These are phyloP conservation scores for Lodderomyces theae DNA, from an alignment of 1,139 yeast genomes.

Conservation along the genomic window DNA sequence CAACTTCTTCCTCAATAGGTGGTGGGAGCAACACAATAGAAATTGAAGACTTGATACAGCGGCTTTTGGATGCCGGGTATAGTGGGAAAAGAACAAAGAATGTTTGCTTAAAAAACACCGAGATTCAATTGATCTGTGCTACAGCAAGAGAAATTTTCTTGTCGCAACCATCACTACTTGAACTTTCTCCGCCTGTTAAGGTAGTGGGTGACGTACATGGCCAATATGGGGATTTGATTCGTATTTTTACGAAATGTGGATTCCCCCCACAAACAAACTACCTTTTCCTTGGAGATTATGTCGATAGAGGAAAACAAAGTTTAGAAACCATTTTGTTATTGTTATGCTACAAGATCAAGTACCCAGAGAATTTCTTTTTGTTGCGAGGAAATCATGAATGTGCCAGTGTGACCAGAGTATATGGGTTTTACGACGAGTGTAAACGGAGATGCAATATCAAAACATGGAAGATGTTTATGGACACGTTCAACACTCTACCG, in stretches of 20 bases:
- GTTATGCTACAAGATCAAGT: conserved; percentile 88
- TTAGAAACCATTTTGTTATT: conserved; percentile 83
- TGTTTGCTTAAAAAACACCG: conserved; percentile 83
- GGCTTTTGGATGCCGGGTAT: conserved; percentile 91
- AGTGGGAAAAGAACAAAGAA: conserved; percentile 88
- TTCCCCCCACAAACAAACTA: conserved; percentile 97
- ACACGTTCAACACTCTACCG: conserved; percentile 91
- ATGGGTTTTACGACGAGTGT: conserved; percentile 97
- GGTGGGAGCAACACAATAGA: conserved; percentile 47
- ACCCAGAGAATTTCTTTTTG: conserved; percentile 92
- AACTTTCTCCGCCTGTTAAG: conserved; percentile 91
- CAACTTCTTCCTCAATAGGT: conserved; percentile 13
- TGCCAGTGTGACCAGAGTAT: conserved; percentile 92
- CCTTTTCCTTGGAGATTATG: conserved; percentile 91
- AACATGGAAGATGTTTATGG: conserved; percentile 91
- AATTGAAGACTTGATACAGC: conserved; percentile 84
- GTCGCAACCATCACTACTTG: conserved; percentile 84
- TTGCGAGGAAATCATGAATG: conserved; percentile 96
- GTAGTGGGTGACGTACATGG: conserved; percentile 98
- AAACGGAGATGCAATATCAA: conserved; percentile 88
- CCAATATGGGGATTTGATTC: conserved; percentile 85
- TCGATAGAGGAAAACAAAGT: conserved; percentile 94
- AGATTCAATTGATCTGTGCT: conserved; percentile 81
- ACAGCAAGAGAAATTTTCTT: conserved; percentile 85
- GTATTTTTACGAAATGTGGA: conserved; percentile 93